A percentile compares a stretch with the other conserved stretches of the same genome.
These are phyloP conservation scores for Trametes versicolor DNA, from an alignment of 1,284 basidiomycete species.

Conservation along the genomic window DNA sequence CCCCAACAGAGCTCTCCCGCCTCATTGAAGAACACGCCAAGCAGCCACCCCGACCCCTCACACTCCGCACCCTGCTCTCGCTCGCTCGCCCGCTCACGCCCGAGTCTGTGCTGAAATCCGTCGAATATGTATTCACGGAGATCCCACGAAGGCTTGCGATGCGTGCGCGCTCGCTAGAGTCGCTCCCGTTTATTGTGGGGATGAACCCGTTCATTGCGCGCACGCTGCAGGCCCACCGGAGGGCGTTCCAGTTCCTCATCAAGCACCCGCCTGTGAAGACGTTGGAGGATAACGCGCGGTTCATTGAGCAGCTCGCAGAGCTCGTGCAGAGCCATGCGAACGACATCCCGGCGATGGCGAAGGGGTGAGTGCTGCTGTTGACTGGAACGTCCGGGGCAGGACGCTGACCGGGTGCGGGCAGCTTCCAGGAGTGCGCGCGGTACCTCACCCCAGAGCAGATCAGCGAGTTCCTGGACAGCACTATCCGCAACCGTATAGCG, in stretches of 20 bases:
- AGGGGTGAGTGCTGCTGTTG: conserved; percentile 65
- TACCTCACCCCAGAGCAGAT: conserved; percentile 87
- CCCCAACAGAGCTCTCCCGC: conserved; percentile 54
- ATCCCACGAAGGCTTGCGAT: conserved; percentile 78
- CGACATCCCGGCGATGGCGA: conserved; percentile 90
- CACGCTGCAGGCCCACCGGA: conserved; percentile 77
- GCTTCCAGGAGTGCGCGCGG: conserved; percentile 86
- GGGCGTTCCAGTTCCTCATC: conserved; percentile 79
- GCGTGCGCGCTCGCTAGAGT: conserved; percentile 75
- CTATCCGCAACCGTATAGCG: conserved; percentile 88
- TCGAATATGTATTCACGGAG: conserved; percentile 74
- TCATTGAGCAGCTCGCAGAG: conserved; percentile 73
- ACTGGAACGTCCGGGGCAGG: background rate
- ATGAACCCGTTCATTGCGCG: conserved; percentile 89
- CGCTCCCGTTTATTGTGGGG: conserved; percentile 87
- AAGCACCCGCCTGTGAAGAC: conserved; percentile 73
- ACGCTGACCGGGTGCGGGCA: conserved; percentile 42
- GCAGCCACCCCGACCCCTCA: conserved; percentile 68
- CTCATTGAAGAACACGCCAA: conserved; percentile 64
- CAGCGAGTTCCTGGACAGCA: conserved; percentile 82
- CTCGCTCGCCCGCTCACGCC: conserved; percentile 76
- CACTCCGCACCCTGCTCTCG: conserved; percentile 74
- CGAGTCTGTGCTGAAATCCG: conserved; percentile 76
- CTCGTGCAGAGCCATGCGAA: conserved; percentile 85
- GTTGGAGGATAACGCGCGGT: conserved; percentile 75